Percentiles rank a stretch among this genome's conserved stretches.
Evolutionary conservation across 2,329 filamentous ascomycete genomes (phyloP).

Genomic region (Hymenoscyphus scutula): DNA sequence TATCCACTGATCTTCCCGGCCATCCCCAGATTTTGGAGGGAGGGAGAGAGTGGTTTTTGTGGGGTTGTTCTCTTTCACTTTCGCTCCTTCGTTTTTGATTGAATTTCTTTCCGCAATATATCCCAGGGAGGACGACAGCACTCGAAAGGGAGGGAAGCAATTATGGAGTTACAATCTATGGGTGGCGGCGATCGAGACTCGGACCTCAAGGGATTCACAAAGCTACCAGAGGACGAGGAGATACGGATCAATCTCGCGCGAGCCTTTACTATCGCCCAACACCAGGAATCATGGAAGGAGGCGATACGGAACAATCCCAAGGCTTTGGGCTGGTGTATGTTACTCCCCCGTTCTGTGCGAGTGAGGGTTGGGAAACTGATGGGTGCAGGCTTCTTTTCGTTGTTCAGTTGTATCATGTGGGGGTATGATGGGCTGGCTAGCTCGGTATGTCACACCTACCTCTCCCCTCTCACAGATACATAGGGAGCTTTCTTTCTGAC

Average conservation of each 20-base stretch:
- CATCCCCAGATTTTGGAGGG: background rate
- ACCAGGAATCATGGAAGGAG: slow-evolving; percentile 19
- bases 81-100: background rate
- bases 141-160: background rate
- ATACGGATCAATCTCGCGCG: slow-evolving; percentile 10
- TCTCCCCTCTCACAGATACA: no score
- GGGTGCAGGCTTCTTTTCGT: slow-evolving; percentile 18
- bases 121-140: background rate
- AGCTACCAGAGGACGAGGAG: background rate
- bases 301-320: slow-evolving; percentile 20
- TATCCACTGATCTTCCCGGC: background rate
- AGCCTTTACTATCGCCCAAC: slow-evolving; percentile 6
- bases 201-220: background rate
- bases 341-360: background rate
- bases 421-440: slow-evolving; percentile 29
- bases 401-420: slow-evolving; percentile 30
- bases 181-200: background rate
- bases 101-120: background rate
- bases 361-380: no score
- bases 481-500: background rate
- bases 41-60: background rate
- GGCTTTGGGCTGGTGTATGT: slow-evolving; percentile 24
- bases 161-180: background rate
- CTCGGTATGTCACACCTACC: slow-evolving; percentile 14
- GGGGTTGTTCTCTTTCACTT: background rate